phyloP scores from a whole-genome alignment of 345 rosid genomes.

The Eucalyptus marginata region DNA sequence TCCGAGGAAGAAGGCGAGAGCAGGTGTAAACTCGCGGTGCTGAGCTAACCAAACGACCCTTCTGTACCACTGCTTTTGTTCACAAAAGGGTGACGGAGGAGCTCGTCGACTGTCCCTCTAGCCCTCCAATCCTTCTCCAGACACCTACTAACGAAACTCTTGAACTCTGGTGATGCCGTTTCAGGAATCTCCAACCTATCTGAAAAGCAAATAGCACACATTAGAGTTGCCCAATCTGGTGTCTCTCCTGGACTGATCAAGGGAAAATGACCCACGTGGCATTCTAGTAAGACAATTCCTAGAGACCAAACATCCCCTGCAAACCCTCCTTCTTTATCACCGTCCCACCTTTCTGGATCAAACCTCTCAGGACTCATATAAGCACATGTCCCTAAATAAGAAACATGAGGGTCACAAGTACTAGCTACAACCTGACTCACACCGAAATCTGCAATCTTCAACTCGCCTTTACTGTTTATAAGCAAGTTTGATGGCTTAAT shows the following conservation, averaged over 20 bases:
- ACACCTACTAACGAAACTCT: conserved; percentile 33
- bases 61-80: not conserved
- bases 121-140: conserved; percentile 59
- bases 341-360: conserved; percentile 43
- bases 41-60: not conserved
- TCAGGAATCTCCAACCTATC: conserved; percentile 33
- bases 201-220: conserved; percentile 43
- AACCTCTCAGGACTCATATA: conserved; percentile 69
- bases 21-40: not conserved
- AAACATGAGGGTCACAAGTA: not conserved
- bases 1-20: not conserved
- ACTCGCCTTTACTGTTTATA: conserved; percentile 27
- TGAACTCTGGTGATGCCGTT: conserved; percentile 28
- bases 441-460: conserved; percentile 67
- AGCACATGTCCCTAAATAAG: conserved; percentile 47
- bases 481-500: conserved; percentile 63
- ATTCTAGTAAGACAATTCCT: conserved; percentile 52
- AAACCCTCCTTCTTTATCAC: conserved; percentile 21
- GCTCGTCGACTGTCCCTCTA: conserved; percentile 40
- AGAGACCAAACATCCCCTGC: conserved; percentile 58
- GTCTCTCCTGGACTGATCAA: conserved; percentile 36
- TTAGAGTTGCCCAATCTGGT: conserved; percentile 49
- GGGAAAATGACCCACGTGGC: conserved; percentile 49
- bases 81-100: conserved; percentile 47
- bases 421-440: conserved; percentile 30